These are phyloP conservation scores for Micractinium conductrix DNA, from an alignment of 139 green algal genomes.

Conservation along the genomic window DNA sequence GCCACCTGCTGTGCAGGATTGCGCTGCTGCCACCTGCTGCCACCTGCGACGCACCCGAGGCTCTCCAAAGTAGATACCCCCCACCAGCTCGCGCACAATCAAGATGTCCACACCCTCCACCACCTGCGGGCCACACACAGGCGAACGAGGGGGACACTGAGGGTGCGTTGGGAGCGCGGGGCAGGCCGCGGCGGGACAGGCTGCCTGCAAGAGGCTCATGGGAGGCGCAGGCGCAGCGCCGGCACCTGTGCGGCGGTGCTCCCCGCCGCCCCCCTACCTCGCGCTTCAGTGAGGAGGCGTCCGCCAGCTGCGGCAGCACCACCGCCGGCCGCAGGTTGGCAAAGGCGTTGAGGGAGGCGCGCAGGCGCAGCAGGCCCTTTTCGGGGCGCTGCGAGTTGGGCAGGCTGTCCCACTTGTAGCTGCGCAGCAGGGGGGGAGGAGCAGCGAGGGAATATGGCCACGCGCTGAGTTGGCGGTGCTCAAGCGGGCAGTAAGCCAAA, in stretches of 20 bases:
- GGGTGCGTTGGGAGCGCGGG: not conserved
- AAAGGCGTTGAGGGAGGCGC: slow-evolving; percentile 92
- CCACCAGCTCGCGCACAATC: slow-evolving; percentile 97
- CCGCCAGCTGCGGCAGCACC: slow-evolving; percentile 90
- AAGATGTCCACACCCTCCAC: slow-evolving; percentile 98
- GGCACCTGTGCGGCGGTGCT: too few species aligned
- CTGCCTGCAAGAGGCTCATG: too few species aligned
- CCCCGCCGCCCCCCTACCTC: too few species aligned
- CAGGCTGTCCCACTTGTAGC: slow-evolving; percentile 98
- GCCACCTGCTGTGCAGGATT: too few species aligned
- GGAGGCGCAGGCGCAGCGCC: too few species aligned
- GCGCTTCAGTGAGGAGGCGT: slow-evolving; percentile 93
- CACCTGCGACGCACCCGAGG: not conserved
- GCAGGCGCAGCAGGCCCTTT: slow-evolving; percentile 90
- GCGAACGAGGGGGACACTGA: not conserved
- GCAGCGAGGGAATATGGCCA: not conserved
- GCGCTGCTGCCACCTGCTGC: too few species aligned
- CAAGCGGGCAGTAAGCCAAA: too few species aligned
- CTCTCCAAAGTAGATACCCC: slow-evolving; percentile 99
- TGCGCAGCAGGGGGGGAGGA: slow-evolving; percentile 25
- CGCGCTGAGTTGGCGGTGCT: too few species aligned
- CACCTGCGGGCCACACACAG: slow-evolving; percentile 49
- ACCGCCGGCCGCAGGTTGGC: slow-evolving; percentile 97
- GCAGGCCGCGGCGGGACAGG: too few species aligned
- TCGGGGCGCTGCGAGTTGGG: slow-evolving; percentile 87